Base-by-base conservation (phyloP, 2,329 filamentous ascomycete genomes). In the Bipolaris oryzae region DNA sequence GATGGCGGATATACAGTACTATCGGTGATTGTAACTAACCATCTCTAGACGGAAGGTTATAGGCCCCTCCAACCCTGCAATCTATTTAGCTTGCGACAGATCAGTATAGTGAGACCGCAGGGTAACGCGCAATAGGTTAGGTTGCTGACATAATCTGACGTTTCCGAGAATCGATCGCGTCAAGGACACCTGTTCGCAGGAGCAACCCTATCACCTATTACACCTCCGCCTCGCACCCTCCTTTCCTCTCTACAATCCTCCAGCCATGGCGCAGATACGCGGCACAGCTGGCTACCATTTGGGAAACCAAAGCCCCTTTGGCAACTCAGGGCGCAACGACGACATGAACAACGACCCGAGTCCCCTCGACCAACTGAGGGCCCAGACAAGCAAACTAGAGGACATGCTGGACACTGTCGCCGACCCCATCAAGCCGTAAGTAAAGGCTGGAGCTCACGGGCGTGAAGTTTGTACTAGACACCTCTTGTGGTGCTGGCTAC, bases 371-470 rank as follows among this genome's bases (percentile, higher is more conserved):
- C 85, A 91, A 70, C 92, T 99, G 74, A 86, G 95, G 63, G 87
- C 92, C 77, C 93, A 98, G 79, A 99, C 95, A 49, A 96, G 91
- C 88, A 98, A 97, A 85, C 94, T 99, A 66, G 95, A 99, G 81
- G 95, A 99, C 76, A 80, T 91, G 75, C 79, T 99, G 74, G 95
- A 98, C 78, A 91, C 86, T 25, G 67, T 92, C 72, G 89, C 92
- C 72, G 94, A 96, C 74, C 95, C 95, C 46, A 80, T 98, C 67
- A 98, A 96, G 84, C 95, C 95, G 90, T 99, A 85, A 77, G 90
- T 87, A 57, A 58, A 56, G 37, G n/a, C 31, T 48, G 53, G 58
- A 52, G 21, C 39, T 13, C 25, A 15, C 25, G n/a, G 42, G n/a
- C 25, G 20, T 6, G 23, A 6, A 13, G 3, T 15, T 31, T 5